Percentiles rank a stretch among this genome's conserved stretches.
Evolutionary conservation across 2,329 filamentous ascomycete genomes (phyloP).

Genomic region (Nemania bipapillata): DNA sequence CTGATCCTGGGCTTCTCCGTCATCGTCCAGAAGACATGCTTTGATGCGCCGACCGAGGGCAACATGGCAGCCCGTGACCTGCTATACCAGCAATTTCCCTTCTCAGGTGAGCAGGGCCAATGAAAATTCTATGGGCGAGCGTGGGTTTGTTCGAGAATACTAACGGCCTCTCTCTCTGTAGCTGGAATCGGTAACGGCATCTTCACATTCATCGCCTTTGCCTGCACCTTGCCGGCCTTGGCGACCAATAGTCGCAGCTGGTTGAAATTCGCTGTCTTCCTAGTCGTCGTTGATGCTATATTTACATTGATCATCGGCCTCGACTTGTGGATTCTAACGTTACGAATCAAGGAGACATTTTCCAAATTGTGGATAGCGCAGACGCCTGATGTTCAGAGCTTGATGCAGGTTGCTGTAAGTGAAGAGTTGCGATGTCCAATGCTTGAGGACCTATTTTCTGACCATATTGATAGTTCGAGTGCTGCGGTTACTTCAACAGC

Average conservation of each 20-base stretch:
- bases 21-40: constrained; percentile 61
- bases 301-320: constrained; percentile 75
- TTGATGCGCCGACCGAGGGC: constrained; percentile 58
- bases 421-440: not conserved
- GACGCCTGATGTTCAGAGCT: constrained; percentile 66
- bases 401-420: constrained; percentile 76
- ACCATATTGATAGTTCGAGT: constrained; percentile 69
- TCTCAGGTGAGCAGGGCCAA: constrained; percentile 55
- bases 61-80: constrained; percentile 62
- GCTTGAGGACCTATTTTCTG: constrained; percentile 36
- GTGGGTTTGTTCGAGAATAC: not conserved
- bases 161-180: constrained; percentile 42
- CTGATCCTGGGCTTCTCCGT: constrained; percentile 67
- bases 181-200: constrained; percentile 78
- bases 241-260: constrained; percentile 73
- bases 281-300: constrained; percentile 69
- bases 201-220: constrained; percentile 76
- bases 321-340: constrained; percentile 77
- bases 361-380: constrained; percentile 69
- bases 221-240: constrained; percentile 76
- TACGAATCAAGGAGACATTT: constrained; percentile 73
- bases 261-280: constrained; percentile 75
- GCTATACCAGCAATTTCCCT: constrained; percentile 64
- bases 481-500: constrained; percentile 82
- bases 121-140: not conserved